Evolutionary conservation across 768 basidiomycete species (phyloP), one percentile per base, ranked within the genome.

Genomic region (Pisolithus albus): DNA sequence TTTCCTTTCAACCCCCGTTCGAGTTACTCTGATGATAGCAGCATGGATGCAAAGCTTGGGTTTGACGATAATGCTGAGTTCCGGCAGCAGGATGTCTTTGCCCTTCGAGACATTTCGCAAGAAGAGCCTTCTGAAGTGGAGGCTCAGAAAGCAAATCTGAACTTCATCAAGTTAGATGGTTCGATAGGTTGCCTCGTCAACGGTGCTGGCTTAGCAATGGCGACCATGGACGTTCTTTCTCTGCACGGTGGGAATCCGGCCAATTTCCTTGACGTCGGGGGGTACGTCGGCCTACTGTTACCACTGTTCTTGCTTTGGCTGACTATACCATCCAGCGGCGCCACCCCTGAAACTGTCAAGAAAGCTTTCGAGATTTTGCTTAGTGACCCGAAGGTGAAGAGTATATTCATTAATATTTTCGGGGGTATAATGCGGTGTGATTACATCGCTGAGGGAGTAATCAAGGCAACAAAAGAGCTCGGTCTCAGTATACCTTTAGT

Each of bases 31-130:
- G 36, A 28, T 52, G 34, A 52, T 43, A 55, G 11, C 58, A 95
- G 94, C 75, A 98, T 99, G 96, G 96, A 99, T 69, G 96, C 96
- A 67, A 99, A 99, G 71, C 92, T 98, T 55, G 92, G 93, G n/a
- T 99, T 99, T 62, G 96, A 99, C 62, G 96, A 99, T 68, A 98
- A 99, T 64, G 96, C 96, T 36, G 92, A 93, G 64, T 99, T 99
- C 82, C 87, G 96, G 55, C 96, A 99, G 65, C 71, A 83, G 62
- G 92, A 95, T 59, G 67, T 97, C 55, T 96, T 95, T 65, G 77
- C 72, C 50, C 78, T 99, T 50, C 84, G 96, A 49, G 96, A 99
- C 65, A 79, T 88, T 51, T 82, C 91, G 1, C 96, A 99, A 69
- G 96, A 99, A 70, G 93, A 97, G 63, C 82, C 93, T 18, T 94